Evolutionary conservation across 306 rosid species (phyloP).

Genomic region (Prunus davidiana): DNA sequence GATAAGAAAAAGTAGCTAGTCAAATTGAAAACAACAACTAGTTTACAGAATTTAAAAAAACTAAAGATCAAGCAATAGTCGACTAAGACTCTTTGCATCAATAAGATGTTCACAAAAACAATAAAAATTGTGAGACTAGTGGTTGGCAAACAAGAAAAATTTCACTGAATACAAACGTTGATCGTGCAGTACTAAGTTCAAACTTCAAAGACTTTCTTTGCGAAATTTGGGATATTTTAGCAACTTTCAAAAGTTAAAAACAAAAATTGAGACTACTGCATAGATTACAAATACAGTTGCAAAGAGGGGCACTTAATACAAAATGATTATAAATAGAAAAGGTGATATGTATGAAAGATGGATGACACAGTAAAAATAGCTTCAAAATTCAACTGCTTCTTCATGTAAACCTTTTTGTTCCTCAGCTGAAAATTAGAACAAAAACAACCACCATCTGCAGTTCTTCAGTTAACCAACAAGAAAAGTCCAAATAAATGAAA

Average conservation of each 20-base stretch:
- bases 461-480: background rate
- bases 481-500: background rate
- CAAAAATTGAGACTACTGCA: background rate
- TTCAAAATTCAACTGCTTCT: background rate
- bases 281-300: background rate
- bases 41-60: background rate
- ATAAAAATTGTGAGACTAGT: background rate
- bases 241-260: background rate
- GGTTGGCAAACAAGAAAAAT: background rate
- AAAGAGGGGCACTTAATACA: background rate
- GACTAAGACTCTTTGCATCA: background rate
- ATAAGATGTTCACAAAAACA: background rate
- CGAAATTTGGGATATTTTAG: background rate
- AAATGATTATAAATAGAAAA: constrained; percentile 11
- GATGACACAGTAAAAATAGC: background rate
- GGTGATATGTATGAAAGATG: background rate
- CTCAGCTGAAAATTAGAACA: background rate
- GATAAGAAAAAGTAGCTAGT: constrained; percentile 11
- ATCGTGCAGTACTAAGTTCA: background rate
- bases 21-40: constrained; percentile 2
- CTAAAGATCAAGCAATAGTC: background rate
- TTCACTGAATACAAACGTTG: background rate
- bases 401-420: background rate
- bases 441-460: background rate
- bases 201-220: background rate